phyloP scores from a whole-genome alignment of 768 basidiomycete species.

The Xanthoconium stramineum region DNA sequence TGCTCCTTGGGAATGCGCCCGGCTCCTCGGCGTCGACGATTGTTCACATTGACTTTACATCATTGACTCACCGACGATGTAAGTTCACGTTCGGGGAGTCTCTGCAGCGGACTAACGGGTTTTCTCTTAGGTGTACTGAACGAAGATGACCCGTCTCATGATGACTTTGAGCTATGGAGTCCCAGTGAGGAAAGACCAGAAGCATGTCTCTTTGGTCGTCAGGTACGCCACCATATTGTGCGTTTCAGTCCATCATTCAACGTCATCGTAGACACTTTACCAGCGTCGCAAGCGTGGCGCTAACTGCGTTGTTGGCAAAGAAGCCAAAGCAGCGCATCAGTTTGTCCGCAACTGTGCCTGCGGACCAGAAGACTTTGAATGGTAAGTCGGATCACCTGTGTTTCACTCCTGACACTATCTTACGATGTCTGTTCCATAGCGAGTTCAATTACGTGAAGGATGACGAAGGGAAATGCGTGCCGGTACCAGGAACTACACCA shows the following conservation, averaged over 20 bases:
- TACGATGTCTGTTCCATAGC: conserved; percentile 37
- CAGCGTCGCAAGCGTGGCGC: conserved; percentile 78
- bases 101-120: neutral
- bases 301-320: conserved; percentile 82
- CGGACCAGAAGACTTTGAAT: conserved; percentile 81
- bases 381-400: conserved; percentile 48
- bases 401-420: neutral
- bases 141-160: conserved; percentile 67
- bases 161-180: conserved; percentile 98
- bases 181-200: conserved; percentile 89
- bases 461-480: conserved; percentile 67
- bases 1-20: conserved; percentile 69
- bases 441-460: conserved; percentile 90
- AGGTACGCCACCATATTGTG: conserved; percentile 44
- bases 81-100: conserved; percentile 28
- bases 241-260: neutral
- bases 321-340: conserved; percentile 47
- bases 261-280: conserved; percentile 66
- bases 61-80: conserved; percentile 77
- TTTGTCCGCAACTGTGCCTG: conserved; percentile 75
- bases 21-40: conserved; percentile 45
- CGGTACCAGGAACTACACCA: conserved; percentile 65
- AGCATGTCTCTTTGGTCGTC: conserved; percentile 86
- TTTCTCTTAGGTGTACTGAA: conserved; percentile 58
- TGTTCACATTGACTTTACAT: conserved; percentile 85